Evolutionary conservation across 1,284 basidiomycete species (phyloP), one percentile per base, ranked within the genome.

Genomic region (Ceratorhiza oryzae-sativae): DNA sequence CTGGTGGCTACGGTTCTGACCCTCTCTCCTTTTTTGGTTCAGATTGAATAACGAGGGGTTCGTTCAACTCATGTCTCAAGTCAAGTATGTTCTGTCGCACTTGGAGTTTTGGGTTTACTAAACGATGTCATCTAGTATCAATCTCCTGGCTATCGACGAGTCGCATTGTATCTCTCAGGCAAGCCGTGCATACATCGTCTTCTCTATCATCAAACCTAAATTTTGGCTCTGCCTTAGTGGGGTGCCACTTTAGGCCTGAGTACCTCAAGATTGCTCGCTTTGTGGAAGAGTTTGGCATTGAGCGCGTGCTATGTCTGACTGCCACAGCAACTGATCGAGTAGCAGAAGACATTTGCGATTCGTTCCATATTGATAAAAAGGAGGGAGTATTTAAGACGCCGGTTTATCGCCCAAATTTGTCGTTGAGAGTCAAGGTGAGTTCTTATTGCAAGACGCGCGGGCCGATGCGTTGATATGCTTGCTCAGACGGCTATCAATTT

Each of bases 241-340:
- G 51, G 56, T 13, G 45, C 46, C 10, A 13, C 42, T 23, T 73
- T 68, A 71, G 74, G 25, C 74, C 74, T 32, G 74, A 75, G 20
- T 75, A 75, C 49, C 62, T 75, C 20, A 75, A 75, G 34, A 73
- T 75, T 34, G 74, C 74, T 18, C 68, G 74, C 34, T 75, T 75
- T 27, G 74, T 53, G 8, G 61, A 73, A 59, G 74, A 75, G 62
- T 72, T 67, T 42, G 53, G 58, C 30, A 70, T 70, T 18, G 30
- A 60, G 20, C 56, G 74, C 23, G 59, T 63, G 23, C 49, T 75
- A 23, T 75, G 74, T 53, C 49, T 75, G 41, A 75, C 74, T 9
- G 74, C 74, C 8, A 75, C 74, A 5, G 74, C 74, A 12, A 75
- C 74, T 3, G 39, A 73, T n/a, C 49, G 59, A 15, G 72, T 75